Evolutionary conservation across 345 rosid genomes (phyloP).

Genomic region (Eucalyptus victrix): DNA sequence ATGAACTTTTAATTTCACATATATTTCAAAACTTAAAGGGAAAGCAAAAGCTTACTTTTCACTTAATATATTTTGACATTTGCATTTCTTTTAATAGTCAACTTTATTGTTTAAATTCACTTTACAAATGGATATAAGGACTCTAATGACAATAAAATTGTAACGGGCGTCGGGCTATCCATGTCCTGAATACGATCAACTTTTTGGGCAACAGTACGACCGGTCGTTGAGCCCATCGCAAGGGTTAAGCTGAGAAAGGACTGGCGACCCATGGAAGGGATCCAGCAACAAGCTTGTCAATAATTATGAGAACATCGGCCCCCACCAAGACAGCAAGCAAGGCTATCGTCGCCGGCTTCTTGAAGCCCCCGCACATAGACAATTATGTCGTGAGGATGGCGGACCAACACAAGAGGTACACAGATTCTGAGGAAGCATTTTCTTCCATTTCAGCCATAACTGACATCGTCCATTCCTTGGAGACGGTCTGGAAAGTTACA

Average conservation of each 20-base stretch:
- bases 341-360: not conserved
- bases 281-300: not conserved
- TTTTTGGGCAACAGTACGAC: not conserved
- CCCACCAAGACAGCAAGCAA: not conserved
- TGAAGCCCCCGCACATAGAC: not conserved
- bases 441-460: not conserved
- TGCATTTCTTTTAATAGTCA: not conserved
- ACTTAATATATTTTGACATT: not conserved
- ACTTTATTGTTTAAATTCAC: not conserved
- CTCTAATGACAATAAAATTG: not conserved
- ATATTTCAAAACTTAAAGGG: not conserved
- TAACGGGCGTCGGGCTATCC: not conserved
- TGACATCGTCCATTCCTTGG: not conserved
- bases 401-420: not conserved
- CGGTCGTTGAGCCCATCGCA: not conserved
- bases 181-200: not conserved
- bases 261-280: not conserved
- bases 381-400: not conserved
- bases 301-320: not conserved
- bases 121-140: not conserved
- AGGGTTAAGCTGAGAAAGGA: not conserved
- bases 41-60: not conserved
- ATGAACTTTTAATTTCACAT: not conserved
- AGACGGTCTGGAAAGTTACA: not conserved
- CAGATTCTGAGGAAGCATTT: not conserved